Conservation (phyloP, 495 filamentous ascomycete genomes). For the Neohortaea acidophila region DNA sequence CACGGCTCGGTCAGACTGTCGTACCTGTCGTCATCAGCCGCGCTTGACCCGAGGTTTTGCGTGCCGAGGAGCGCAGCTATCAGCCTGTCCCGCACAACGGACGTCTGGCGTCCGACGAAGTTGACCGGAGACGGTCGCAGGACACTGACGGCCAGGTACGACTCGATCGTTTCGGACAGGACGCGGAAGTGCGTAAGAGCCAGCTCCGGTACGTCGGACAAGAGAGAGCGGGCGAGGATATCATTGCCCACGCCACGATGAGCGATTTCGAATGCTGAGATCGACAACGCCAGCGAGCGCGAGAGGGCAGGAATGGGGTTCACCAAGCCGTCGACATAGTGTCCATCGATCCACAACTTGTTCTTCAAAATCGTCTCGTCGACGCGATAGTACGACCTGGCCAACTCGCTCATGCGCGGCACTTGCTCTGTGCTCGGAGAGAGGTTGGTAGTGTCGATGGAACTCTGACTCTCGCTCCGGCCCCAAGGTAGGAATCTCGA, state of each 20-base stretch:
- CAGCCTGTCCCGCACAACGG: slow-evolving; percentile 6
- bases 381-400: slow-evolving; percentile 63
- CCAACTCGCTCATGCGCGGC: slow-evolving; percentile 43
- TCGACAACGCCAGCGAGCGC: slow-evolving; percentile 58
- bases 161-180: slow-evolving; percentile 73
- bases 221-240: slow-evolving; percentile 37
- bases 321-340: slow-evolving; percentile 50
- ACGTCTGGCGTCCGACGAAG: slow-evolving; percentile 1
- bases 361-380: slow-evolving; percentile 65
- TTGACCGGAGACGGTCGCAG: not conserved
- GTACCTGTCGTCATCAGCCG: slow-evolving; percentile 36
- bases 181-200: slow-evolving; percentile 79
- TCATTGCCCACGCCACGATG: slow-evolving; percentile 55
- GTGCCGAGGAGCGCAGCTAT: slow-evolving; percentile 22
- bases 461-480: not conserved
- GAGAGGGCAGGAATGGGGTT: slow-evolving; percentile 44
- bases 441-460: not conserved
- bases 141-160: slow-evolving; percentile 35
- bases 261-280: slow-evolving; percentile 78
- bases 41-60: slow-evolving; percentile 14
- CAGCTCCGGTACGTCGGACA: slow-evolving; percentile 75
- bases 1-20: slow-evolving; percentile 23
- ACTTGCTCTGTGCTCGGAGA: slow-evolving; percentile 21
- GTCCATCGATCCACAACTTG: slow-evolving; percentile 41
- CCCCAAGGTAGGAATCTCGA: slow-evolving; percentile 5